Evolutionary conservation across 129 eudicot species (phyloP).

Genomic region (Centella asiatica): DNA sequence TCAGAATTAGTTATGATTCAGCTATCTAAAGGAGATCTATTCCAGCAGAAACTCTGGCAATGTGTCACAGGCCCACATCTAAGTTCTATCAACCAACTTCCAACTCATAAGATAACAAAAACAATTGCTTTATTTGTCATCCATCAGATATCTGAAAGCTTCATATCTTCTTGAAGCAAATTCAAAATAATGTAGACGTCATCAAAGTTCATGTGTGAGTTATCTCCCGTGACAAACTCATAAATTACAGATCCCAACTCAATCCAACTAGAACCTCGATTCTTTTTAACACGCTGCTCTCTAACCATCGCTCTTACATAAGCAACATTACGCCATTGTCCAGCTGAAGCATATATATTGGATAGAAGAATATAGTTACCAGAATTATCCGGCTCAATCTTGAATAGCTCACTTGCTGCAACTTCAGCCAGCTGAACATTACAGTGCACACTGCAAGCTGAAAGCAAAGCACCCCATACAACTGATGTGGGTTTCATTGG

Average conservation of each 20-base stretch:
- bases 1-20: neutral
- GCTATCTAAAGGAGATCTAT: neutral
- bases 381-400: slow-evolving; percentile 46
- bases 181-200: slow-evolving; percentile 24
- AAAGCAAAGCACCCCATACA: slow-evolving; percentile 47
- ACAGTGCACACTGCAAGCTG: slow-evolving; percentile 37
- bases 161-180: slow-evolving; percentile 40
- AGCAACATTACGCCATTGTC: slow-evolving; percentile 39
- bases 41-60: neutral
- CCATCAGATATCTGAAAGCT: slow-evolving; percentile 15
- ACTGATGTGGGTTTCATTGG: slow-evolving; percentile 30
- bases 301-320: slow-evolving; percentile 38
- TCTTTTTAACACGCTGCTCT: slow-evolving; percentile 31
- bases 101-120: neutral
- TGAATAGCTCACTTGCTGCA: slow-evolving; percentile 46
- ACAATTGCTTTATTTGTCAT: neutral
- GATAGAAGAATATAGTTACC: slow-evolving; percentile 51
- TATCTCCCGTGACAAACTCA: slow-evolving; percentile 50
- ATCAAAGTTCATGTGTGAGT: slow-evolving; percentile 16
- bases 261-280: slow-evolving; percentile 58
- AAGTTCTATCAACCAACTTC: slow-evolving; percentile 1
- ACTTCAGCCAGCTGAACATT: slow-evolving; percentile 36
- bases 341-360: slow-evolving; percentile 36
- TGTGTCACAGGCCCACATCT: neutral
- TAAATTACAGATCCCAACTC: slow-evolving; percentile 31